Conservation (phyloP, 140 eudicot species). For the Erigeron philadelphicus region DNA sequence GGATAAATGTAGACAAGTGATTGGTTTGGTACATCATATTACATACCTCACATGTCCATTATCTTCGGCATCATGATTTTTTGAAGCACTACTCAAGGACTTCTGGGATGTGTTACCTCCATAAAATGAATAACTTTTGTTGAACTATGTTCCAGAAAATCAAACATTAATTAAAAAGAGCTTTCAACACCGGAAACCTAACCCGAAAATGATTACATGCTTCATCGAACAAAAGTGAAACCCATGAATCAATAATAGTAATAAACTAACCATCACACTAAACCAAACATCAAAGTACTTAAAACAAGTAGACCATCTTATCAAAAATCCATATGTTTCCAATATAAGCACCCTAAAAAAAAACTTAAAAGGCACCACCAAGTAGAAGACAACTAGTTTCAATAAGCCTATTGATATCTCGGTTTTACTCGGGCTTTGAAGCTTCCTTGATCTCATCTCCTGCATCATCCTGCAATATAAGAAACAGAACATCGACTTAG, state of each 20-base stretch:
- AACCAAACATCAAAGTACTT: constrained; percentile 18
- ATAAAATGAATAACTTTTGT: neutral
- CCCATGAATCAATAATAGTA: neutral
- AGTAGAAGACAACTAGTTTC: constrained; percentile 22
- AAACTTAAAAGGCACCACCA: constrained; percentile 19
- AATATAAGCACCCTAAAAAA: constrained; percentile 15
- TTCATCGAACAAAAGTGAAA: neutral
- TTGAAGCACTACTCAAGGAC: too few species aligned
- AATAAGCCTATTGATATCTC: constrained; percentile 18
- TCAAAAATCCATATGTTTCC: constrained; percentile 8
- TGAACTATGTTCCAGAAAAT: neutral
- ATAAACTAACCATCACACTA: neutral
- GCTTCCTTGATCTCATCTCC: constrained; percentile 70
- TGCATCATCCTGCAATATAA: constrained; percentile 44
- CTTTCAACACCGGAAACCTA: neutral
- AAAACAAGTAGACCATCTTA: constrained; percentile 17
- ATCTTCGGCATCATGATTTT: too few species aligned
- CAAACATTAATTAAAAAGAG: neutral
- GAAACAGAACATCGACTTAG: neutral
- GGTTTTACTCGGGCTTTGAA: constrained; percentile 33
- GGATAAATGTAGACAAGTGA: too few species aligned
- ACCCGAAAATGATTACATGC: neutral
- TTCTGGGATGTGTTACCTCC: neutral
- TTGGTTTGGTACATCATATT: too few species aligned
- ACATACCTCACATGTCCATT: too few species aligned